These are phyloP conservation scores for Solanum tacnaense DNA, from an alignment of 257 asterid species.

Conservation along the genomic window DNA sequence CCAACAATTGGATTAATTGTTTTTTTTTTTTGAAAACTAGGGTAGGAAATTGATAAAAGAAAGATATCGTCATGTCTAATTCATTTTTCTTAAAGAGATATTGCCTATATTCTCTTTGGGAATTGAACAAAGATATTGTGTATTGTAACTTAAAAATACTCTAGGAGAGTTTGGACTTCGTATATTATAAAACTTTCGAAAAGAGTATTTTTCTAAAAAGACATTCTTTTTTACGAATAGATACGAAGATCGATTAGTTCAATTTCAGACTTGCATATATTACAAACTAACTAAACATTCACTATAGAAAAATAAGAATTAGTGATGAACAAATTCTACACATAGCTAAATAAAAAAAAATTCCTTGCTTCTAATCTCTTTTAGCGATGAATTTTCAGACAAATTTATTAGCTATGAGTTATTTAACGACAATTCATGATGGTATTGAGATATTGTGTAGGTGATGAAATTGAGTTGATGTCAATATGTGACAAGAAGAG, in stretches of 20 bases:
- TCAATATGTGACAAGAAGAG: constrained; percentile 23
- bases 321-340: background rate
- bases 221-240: background rate
- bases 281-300: background rate
- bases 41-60: background rate
- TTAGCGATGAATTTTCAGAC: background rate
- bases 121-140: background rate
- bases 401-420: background rate
- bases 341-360: background rate
- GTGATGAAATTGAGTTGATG: constrained; percentile 26
- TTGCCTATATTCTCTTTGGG: background rate
- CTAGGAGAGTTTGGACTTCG: background rate
- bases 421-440: too few species aligned
- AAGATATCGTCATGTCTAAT: background rate
- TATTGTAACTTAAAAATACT: background rate
- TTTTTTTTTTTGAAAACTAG: too few species aligned
- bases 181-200: background rate
- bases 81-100: background rate
- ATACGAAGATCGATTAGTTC: background rate
- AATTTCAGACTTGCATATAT: background rate
- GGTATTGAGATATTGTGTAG: background rate
- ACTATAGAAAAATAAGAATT: background rate
- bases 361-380: background rate
- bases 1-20: background rate
- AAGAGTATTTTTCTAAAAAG: background rate